phyloP scores from a whole-genome alignment of 2,329 filamentous ascomycete species.

The Colletotrichum sublineola region DNA sequence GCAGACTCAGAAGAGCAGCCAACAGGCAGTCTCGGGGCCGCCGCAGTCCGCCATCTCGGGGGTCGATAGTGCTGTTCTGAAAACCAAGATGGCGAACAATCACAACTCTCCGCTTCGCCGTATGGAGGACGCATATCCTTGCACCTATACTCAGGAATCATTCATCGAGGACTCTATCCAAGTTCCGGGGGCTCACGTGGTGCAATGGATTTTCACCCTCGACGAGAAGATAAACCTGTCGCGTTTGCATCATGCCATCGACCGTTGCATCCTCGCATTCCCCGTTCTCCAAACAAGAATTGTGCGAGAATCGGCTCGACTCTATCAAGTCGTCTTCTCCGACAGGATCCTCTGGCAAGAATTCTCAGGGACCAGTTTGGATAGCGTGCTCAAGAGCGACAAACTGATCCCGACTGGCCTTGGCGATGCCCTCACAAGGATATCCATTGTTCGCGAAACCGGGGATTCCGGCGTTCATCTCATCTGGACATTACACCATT shows the following conservation, averaged over 20 bases:
- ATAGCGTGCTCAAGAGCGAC: conserved; percentile 1
- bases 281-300: conserved; percentile 14
- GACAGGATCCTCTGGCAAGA: conserved; percentile 11
- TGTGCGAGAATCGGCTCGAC: neutral
- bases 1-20: neutral
- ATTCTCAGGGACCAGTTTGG: neutral
- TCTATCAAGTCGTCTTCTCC: conserved; percentile 17
- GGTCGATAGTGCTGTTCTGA: neutral
- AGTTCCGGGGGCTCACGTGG: conserved; percentile 22
- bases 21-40: neutral
- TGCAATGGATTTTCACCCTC: conserved; percentile 20
- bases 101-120: neutral
- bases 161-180: conserved; percentile 19
- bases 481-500: conserved; percentile 37
- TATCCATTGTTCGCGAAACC: conserved; percentile 11
- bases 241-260: neutral
- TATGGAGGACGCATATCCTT: conserved; percentile 15
- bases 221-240: neutral
- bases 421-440: conserved; percentile 15
- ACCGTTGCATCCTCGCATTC: neutral
- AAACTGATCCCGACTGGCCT: conserved; percentile 10
- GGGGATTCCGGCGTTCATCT: neutral
- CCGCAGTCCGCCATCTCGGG: neutral
- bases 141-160: conserved; percentile 16
- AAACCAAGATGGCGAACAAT: neutral